Evolutionary conservation across 2,329 filamentous ascomycete genomes (phyloP).

Genomic region (Metarhizium anisopliae): DNA sequence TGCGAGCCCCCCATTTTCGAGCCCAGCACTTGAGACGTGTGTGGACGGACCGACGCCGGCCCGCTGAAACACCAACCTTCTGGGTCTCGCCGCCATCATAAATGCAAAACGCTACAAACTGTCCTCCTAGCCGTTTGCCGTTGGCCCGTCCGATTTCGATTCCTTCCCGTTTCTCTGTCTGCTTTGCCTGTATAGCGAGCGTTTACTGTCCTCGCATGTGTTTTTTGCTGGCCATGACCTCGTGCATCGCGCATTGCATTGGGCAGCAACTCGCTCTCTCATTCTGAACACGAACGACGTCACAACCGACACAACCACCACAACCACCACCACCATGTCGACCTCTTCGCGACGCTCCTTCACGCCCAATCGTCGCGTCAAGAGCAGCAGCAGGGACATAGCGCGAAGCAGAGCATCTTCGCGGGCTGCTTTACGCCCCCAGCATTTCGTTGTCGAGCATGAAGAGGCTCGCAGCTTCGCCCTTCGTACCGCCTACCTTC

Average conservation of each 20-base stretch:
- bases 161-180: neutral
- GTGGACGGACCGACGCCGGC: neutral
- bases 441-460: slow-evolving; percentile 42
- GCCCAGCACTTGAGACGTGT: no score
- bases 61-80: neutral
- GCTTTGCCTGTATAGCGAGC: neutral
- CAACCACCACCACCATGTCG: slow-evolving; percentile 32
- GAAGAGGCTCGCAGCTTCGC: slow-evolving; percentile 90
- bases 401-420: slow-evolving; percentile 36
- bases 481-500: slow-evolving; percentile 80
- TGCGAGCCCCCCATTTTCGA: no score
- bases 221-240: slow-evolving; percentile 5
- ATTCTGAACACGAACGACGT: slow-evolving; percentile 6
- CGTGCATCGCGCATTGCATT: slow-evolving; percentile 9
- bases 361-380: slow-evolving; percentile 34
- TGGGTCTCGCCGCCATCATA: neutral
- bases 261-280: slow-evolving; percentile 22
- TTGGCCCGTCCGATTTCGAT: no score
- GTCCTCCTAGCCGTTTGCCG: neutral
- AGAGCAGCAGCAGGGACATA: slow-evolving; percentile 32
- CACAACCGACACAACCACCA: neutral
- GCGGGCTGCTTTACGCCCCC: slow-evolving; percentile 21
- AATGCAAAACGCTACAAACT: neutral
- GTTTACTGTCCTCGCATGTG: neutral
- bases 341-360: slow-evolving; percentile 39